These are phyloP conservation scores for Amanita thiersii DNA, from an alignment of 768 basidiomycete genomes.

Conservation along the genomic window DNA sequence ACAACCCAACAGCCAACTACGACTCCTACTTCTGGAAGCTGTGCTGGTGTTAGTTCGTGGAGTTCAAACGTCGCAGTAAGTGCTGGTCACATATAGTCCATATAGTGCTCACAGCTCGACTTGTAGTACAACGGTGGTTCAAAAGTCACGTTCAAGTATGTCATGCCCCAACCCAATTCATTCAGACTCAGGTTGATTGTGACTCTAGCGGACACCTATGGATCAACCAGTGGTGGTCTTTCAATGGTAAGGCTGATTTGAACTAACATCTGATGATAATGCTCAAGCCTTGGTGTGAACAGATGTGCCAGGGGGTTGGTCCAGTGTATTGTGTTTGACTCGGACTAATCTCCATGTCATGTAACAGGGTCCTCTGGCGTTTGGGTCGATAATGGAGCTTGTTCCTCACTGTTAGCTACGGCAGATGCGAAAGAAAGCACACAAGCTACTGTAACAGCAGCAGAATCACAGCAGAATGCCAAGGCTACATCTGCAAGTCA, in stretches of 20 bases:
- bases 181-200: neutral
- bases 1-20: slow-evolving; percentile 12
- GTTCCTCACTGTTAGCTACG: too few species aligned
- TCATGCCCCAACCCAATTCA: neutral
- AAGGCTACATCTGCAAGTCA: too few species aligned
- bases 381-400: slow-evolving; percentile 27
- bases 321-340: neutral
- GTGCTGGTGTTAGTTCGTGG: slow-evolving; percentile 37
- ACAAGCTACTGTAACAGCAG: too few species aligned
- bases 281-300: neutral
- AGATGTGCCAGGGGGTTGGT: slow-evolving; percentile 24
- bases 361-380: slow-evolving; percentile 20
- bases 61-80: slow-evolving; percentile 26
- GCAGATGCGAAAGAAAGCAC: too few species aligned
- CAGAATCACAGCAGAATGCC: too few species aligned
- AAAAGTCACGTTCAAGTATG: slow-evolving; percentile 32
- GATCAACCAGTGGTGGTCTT: slow-evolving; percentile 42
- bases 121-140: slow-evolving; percentile 34
- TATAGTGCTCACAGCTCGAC: neutral
- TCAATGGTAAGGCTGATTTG: slow-evolving; percentile 20
- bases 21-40: slow-evolving; percentile 22
- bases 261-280: too few species aligned
- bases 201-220: slow-evolving; percentile 36
- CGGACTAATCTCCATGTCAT: neutral
- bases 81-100: slow-evolving; percentile 5